phyloP scores from a whole-genome alignment of 176 grass and related monocot genomes.

The Carex littledalei region DNA sequence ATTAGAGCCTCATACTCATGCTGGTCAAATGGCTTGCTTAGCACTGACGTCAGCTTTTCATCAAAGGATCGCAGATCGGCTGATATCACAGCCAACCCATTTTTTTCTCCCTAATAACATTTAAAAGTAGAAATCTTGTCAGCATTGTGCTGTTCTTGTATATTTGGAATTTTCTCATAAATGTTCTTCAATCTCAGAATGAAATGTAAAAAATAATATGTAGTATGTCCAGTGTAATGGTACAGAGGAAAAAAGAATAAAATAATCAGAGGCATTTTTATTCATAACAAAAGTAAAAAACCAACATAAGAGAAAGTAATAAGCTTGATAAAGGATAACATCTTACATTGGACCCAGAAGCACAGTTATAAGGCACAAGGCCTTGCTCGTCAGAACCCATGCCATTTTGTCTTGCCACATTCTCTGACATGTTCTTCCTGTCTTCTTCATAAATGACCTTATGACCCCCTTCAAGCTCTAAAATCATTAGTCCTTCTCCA shows the following conservation, averaged over 20 bases:
- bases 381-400: not conserved
- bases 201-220: not conserved
- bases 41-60: conserved; percentile 42
- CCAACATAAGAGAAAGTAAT: not conserved
- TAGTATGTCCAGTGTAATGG: not conserved
- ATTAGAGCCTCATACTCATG: conserved; percentile 54
- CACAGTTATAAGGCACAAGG: not conserved
- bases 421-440: not conserved
- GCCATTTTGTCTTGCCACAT: not conserved
- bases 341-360: conserved; percentile 18
- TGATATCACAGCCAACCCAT: conserved; percentile 20
- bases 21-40: conserved; percentile 49
- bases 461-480: not conserved
- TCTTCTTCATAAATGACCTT: conserved; percentile 6
- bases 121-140: not conserved
- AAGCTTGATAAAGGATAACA: not conserved
- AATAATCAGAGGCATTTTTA: not conserved
- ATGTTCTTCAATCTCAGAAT: not conserved
- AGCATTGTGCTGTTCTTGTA: not conserved
- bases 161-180: not conserved
- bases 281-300: not conserved
- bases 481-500: conserved; percentile 15
- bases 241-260: not conserved
- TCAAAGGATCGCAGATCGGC: conserved; percentile 39
- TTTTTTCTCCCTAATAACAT: conserved; percentile 1